A percentile compares a stretch with the other conserved stretches of the same genome.
Evolutionary conservation across 2,329 filamentous ascomycete species (phyloP).

Genomic region (Bipolaris sorokiniana): DNA sequence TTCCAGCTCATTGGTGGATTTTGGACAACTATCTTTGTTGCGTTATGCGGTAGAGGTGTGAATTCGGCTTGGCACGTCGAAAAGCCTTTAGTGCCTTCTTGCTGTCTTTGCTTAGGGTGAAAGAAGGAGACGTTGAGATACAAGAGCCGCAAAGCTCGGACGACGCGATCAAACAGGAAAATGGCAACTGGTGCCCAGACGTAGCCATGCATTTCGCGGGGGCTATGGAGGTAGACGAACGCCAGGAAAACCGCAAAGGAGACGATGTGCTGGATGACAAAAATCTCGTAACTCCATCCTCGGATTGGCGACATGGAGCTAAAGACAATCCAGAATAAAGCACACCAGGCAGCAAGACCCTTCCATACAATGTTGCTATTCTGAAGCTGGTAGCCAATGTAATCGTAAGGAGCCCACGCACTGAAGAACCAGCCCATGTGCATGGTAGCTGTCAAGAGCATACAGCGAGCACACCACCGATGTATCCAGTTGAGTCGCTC

Average conservation of each 20-base stretch:
- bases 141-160: slow-evolving; percentile 50
- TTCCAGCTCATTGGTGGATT: slow-evolving; percentile 64
- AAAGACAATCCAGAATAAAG: slow-evolving; percentile 70
- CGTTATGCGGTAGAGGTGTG: slow-evolving; percentile 58
- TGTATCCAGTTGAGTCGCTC: slow-evolving; percentile 77
- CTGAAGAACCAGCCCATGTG: slow-evolving; percentile 73
- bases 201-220: slow-evolving; percentile 63
- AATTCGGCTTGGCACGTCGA: slow-evolving; percentile 50
- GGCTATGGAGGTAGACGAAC: slow-evolving; percentile 68
- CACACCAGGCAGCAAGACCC: slow-evolving; percentile 69
- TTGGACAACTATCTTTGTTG: slow-evolving; percentile 63
- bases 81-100: slow-evolving; percentile 37
- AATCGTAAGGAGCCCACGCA: slow-evolving; percentile 61
- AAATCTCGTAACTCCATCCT: slow-evolving; percentile 71
- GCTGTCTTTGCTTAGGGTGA: slow-evolving; percentile 43
- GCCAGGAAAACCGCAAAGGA: slow-evolving; percentile 68
- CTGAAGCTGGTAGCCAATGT: slow-evolving; percentile 63
- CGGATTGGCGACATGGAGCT: slow-evolving; percentile 69
- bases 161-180: slow-evolving; percentile 67
- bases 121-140: slow-evolving; percentile 52
- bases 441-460: slow-evolving; percentile 70
- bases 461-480: slow-evolving; percentile 72
- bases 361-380: slow-evolving; percentile 71
- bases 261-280: slow-evolving; percentile 70
- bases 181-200: slow-evolving; percentile 71